Evolutionary conservation across 148 eudicot genomes (phyloP), one percentile per base, ranked within the genome.

Genomic region (Camellia japonica): DNA sequence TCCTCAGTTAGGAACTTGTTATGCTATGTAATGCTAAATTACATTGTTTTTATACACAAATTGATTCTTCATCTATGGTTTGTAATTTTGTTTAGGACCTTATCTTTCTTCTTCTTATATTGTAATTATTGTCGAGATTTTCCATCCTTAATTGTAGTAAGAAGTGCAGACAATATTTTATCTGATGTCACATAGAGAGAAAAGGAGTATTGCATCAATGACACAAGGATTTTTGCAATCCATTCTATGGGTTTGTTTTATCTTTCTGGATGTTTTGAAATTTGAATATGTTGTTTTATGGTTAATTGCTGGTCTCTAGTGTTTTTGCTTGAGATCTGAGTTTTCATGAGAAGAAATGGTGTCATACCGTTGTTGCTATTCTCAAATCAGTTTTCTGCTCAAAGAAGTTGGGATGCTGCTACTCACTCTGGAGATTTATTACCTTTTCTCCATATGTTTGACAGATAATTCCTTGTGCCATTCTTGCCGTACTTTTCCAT

Each of bases 381-480:
- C 67, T 56, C 47, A 12, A 51, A 10, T 11, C 42, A 51, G 16
- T 72, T 52, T 54, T 54, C 61, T 11, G 60, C 44, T 52, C 11
- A 73, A 73, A 16, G 15, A 9, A 8, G 23, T 49, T 71, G 4
- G 6, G 30, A 46, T 9, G 56, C 52, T 49, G 55, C 15, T 56
- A 10, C 13, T 71, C n/a, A 71, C 13, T 47, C 54, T 23, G 20
- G 23, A 47, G 43, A 63, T 9, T 6, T 13, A 13, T 55, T 23
- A 65, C n/a, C 41, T 23, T 9, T 20, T 71, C 54, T 66, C 74
- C 11, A 47, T 70, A 12, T 78, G n/a, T 67, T 79, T 49, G 23
- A 12, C 91, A 95, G 99, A 44, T 89, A 4, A 88, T 88, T 76
- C 99, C 99, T 63, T 84, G 85, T 79, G 97, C 89, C 11, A 23